Evolutionary conservation across 331 rosid species (phyloP).

Genomic region (Malus hybrid): DNA sequence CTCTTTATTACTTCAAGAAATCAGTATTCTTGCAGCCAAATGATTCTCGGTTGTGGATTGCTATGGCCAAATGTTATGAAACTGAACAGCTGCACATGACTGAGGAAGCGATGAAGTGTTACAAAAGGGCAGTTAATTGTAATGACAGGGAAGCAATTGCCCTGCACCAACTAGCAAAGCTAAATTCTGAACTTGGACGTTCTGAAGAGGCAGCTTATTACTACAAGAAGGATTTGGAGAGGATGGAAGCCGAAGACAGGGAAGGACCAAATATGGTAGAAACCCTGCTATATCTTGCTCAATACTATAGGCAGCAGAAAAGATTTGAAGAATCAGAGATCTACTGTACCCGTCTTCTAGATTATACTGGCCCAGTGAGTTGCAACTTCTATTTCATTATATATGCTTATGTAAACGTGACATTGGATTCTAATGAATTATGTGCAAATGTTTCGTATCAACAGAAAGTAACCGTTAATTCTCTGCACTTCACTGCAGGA

Average conservation of each 20-base stretch:
- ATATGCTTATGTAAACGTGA: neutral
- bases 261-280: conserved; percentile 95
- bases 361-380: conserved; percentile 89
- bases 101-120: conserved; percentile 84
- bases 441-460: neutral
- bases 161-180: conserved; percentile 67
- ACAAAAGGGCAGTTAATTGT: conserved; percentile 68
- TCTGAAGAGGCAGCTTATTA: conserved; percentile 80
- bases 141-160: conserved; percentile 91
- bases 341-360: conserved; percentile 87
- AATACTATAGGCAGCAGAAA: conserved; percentile 40
- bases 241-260: conserved; percentile 90
- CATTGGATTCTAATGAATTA: neutral
- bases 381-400: neutral
- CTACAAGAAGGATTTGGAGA: conserved; percentile 80
- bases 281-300: conserved; percentile 70
- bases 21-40: conserved; percentile 79
- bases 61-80: conserved; percentile 88
- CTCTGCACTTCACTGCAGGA: conserved; percentile 43
- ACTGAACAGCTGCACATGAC: conserved; percentile 76
- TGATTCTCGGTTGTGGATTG: conserved; percentile 91
- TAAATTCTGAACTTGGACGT: conserved; percentile 54
- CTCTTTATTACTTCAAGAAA: conserved; percentile 81
- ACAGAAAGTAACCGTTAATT: conserved; percentile 1
- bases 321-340: conserved; percentile 81